These are phyloP conservation scores for Naganishia liquefaciens DNA, from an alignment of 1,284 basidiomycete species.

Conservation along the genomic window DNA sequence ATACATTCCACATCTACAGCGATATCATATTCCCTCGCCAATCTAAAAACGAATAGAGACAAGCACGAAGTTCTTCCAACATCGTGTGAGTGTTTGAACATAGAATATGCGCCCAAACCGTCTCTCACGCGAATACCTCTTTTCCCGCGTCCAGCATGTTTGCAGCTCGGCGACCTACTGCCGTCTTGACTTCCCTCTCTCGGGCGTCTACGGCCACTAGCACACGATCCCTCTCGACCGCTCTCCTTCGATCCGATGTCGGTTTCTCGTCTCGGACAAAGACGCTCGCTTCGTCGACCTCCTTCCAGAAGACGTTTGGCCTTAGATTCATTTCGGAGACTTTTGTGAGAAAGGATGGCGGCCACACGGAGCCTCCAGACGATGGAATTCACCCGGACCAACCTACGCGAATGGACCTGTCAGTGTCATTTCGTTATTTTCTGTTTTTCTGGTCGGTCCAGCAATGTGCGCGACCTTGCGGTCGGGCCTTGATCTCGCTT, in stretches of 20 bases:
- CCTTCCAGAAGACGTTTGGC: slow-evolving; percentile 6
- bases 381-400: slow-evolving; percentile 35
- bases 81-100: slow-evolving; percentile 6
- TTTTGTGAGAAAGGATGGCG: slow-evolving; percentile 32
- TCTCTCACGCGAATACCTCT: background rate
- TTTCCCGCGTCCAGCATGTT: background rate
- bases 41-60: too few species aligned
- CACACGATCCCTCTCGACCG: slow-evolving; percentile 19
- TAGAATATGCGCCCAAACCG: background rate
- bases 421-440: slow-evolving; percentile 25
- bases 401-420: slow-evolving; percentile 35
- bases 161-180: slow-evolving; percentile 10
- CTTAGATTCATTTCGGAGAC: slow-evolving; percentile 26
- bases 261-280: slow-evolving; percentile 1
- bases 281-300: background rate
- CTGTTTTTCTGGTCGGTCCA: slow-evolving; percentile 1
- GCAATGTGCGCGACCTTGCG: background rate
- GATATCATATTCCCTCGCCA: background rate
- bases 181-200: slow-evolving; percentile 12
- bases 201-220: background rate
- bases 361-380: slow-evolving; percentile 28
- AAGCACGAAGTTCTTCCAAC: background rate
- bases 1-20: background rate
- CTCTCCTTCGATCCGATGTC: slow-evolving; percentile 18
- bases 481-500: too few species aligned